These are phyloP conservation scores for Pythium rishiriense DNA, from an alignment of 352 stramenopile genomes.

Conservation along the genomic window DNA sequence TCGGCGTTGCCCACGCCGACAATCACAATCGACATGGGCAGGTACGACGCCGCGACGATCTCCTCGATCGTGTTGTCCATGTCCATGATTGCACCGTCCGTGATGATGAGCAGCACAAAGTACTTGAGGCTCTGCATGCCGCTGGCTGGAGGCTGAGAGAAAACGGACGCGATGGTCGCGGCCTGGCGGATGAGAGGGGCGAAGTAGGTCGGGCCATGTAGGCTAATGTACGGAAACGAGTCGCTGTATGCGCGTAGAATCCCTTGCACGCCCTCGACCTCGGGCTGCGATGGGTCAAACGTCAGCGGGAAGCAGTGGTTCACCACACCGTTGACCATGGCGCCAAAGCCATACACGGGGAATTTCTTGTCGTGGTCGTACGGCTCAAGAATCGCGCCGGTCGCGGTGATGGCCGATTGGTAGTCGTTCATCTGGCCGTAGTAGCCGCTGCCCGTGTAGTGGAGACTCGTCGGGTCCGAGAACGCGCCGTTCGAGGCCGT, in stretches of 20 bases:
- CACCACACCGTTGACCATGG: slow-evolving; percentile 29
- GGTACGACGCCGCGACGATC: slow-evolving; percentile 58
- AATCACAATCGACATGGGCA: slow-evolving; percentile 82
- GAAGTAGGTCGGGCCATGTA: slow-evolving; percentile 80
- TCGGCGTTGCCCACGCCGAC: slow-evolving; percentile 77
- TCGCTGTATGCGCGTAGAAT: slow-evolving; percentile 47
- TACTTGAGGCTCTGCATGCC: too few relatives aligned
- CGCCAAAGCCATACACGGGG: slow-evolving; percentile 76
- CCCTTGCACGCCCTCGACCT: slow-evolving; percentile 71
- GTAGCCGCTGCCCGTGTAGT: slow-evolving; percentile 58
- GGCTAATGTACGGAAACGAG: slow-evolving; percentile 63
- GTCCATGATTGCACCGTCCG: slow-evolving; percentile 76
- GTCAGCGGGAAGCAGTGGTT: slow-evolving; percentile 92
- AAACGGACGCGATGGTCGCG: too few relatives aligned
- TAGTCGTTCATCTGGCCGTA: slow-evolving; percentile 78
- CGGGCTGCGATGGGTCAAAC: slow-evolving; percentile 60
- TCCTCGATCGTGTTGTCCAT: slow-evolving; percentile 74
- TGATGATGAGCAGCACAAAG: slow-evolving; percentile 76
- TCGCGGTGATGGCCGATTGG: slow-evolving; percentile 66
- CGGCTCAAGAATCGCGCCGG: slow-evolving; percentile 63
- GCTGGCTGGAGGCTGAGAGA: slow-evolving; percentile 44
- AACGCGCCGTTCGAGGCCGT: slow-evolving; percentile 65
- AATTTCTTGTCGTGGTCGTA: slow-evolving; percentile 79
- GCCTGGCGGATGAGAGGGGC: too few relatives aligned
- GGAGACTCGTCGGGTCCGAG: slow-evolving; percentile 48